A percentile compares a stretch with the other conserved stretches of the same genome.
Evolutionary conservation across 2,329 filamentous ascomycete species (phyloP).

Genomic region (Thelonectria blattea): DNA sequence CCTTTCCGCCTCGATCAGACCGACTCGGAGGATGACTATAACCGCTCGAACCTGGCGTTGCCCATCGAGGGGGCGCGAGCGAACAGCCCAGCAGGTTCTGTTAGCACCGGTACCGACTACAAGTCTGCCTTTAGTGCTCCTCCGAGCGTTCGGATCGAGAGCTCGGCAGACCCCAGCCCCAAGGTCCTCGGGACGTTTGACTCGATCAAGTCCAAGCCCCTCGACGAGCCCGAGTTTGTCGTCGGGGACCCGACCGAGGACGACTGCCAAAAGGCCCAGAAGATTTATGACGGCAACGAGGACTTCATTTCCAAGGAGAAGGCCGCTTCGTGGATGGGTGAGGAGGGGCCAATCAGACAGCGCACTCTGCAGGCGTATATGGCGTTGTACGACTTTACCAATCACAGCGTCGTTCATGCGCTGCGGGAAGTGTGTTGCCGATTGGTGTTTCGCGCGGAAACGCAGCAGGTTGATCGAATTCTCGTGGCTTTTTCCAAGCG

Average conservation of each 20-base stretch:
- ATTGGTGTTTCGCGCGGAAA: slow-evolving; percentile 86
- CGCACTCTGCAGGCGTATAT: slow-evolving; percentile 79
- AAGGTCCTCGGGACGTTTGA: slow-evolving; percentile 43
- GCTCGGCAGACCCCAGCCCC: slow-evolving; percentile 46
- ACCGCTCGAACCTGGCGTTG: slow-evolving; percentile 47
- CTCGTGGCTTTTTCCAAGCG: slow-evolving; percentile 85
- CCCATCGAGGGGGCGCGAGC: slow-evolving; percentile 50
- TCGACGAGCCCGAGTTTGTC: slow-evolving; percentile 65
- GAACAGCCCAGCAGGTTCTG: slow-evolving; percentile 43
- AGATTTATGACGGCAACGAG: slow-evolving; percentile 85
- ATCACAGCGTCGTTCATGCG: slow-evolving; percentile 78
- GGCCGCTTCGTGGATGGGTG: slow-evolving; percentile 88
- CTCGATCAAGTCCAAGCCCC: slow-evolving; percentile 47
- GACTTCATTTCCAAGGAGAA: slow-evolving; percentile 79
- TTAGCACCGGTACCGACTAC: slow-evolving; percentile 48
- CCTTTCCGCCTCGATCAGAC: slow-evolving; percentile 35
- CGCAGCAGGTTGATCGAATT: slow-evolving; percentile 95
- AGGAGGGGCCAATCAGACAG: slow-evolving; percentile 66
- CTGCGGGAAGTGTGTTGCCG: slow-evolving; percentile 82
- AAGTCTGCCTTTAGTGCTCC: slow-evolving; percentile 50
- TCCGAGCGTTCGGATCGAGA: slow-evolving; percentile 54
- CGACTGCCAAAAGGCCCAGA: slow-evolving; percentile 78
- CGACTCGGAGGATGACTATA: slow-evolving; percentile 44
- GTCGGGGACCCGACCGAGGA: slow-evolving; percentile 67
- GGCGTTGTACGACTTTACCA: slow-evolving; percentile 86